Evolutionary conservation across 1,139 yeast genomes (phyloP), one percentile per base, ranked within the genome.

Genomic region (Blastobotrys capitulatus): DNA sequence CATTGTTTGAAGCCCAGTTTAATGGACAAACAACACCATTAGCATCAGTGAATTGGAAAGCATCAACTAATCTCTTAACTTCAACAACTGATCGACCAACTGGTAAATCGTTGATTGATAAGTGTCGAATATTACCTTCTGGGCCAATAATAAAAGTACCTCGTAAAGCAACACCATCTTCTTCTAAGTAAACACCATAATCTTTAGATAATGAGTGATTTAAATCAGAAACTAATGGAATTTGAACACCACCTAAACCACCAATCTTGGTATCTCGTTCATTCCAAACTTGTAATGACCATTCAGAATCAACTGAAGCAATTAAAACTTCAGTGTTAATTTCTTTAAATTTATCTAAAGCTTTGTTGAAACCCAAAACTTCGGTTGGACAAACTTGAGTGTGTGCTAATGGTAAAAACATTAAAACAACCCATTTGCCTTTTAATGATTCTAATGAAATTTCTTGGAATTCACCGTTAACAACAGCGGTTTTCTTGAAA

Each of bases 331-430:
- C 86, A 61, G 89, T 82, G 65, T 83, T 92, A 72, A 88, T 85
- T 61, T 81, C 95, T 62, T 84, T 73, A 75, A 92, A 92, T 78
- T 84, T 82, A 78, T 84, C 81, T 63, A 81, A 85, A 61, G 96
- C 96, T 64, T 90, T 96, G 57, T 96, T 86, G 84, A 88, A 92
- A 64, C 97, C 97, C 74, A 92, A 83, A 77, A 90, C 89, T 79
- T 90, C 97, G 60, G 97, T 92, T 71, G 97, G 98, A 76, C 98
- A 92, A 60, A 92, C 97, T 65, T 92, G 92, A 58, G 98, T 92
- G 89, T 44, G 48, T 51, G 97, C 97, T 80, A 90, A 79, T 74
- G 98, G 98, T 72, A 92, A 85, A 78, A 92, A 92, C 59, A 95
- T 97, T 67, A 92, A 79, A 60, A 92, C 76, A 59, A 92, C 96